phyloP scores from a whole-genome alignment of 163 green algal species.

The Coccomyxa subellipsoidea region DNA sequence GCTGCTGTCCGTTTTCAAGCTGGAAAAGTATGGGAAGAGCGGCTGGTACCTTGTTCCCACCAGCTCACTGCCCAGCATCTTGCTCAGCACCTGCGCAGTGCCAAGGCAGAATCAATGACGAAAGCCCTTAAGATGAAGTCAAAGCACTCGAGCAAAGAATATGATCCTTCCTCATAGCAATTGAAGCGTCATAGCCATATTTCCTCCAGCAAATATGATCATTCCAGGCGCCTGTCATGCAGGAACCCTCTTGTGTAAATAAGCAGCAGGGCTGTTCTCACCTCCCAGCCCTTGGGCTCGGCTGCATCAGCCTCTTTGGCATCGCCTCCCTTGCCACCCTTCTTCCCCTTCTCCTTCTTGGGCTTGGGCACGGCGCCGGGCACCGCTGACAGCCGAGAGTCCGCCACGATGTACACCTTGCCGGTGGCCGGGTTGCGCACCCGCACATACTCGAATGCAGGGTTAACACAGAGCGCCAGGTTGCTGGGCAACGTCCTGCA shows the following conservation, averaged over 20 bases:
- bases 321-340: slow-evolving; percentile 2
- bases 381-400: slow-evolving; percentile 68
- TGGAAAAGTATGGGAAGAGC: slow-evolving; percentile 91
- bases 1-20: slow-evolving; percentile 35
- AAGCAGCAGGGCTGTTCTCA: not conserved
- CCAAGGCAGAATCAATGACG: not conserved
- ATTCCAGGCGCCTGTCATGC: not conserved
- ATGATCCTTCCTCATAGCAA: too few species aligned
- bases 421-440: slow-evolving; percentile 69
- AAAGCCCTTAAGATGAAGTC: not conserved
- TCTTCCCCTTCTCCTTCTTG: slow-evolving; percentile 63
- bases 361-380: slow-evolving; percentile 75
- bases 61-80: slow-evolving; percentile 59
- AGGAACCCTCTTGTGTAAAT: not conserved
- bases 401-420: slow-evolving; percentile 88
- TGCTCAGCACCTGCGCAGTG: slow-evolving; percentile 45
- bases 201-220: too few species aligned
- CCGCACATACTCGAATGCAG: slow-evolving; percentile 83
- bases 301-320: not conserved
- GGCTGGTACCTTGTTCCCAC: slow-evolving; percentile 82
- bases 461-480: slow-evolving; percentile 96
- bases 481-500: slow-evolving; percentile 93
- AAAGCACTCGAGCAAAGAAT: too few species aligned
- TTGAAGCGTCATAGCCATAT: too few species aligned
- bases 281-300: slow-evolving; percentile 27